A percentile compares a stretch with the other conserved stretches of the same genome.
phyloP scores from a whole-genome alignment of 208 protist genomes.

The Acanthamoeba polyphaga region DNA sequence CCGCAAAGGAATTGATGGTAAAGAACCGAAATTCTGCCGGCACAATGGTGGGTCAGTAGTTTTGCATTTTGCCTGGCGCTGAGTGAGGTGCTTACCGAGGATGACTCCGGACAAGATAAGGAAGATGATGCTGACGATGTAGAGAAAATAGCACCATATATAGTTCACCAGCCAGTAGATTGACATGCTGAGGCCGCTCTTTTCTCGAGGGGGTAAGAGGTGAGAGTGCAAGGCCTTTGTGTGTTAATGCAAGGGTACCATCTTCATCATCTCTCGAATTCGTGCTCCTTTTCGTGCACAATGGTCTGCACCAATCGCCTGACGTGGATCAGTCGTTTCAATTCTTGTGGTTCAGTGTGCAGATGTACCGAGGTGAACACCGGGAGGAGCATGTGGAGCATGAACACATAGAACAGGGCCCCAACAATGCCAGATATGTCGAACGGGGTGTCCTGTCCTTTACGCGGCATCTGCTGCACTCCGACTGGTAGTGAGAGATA shows the following conservation, averaged over 20 bases:
- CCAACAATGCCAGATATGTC: constrained; percentile 24
- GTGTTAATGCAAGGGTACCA: not conserved
- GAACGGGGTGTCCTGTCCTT: constrained; percentile 15
- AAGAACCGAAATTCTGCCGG: constrained; percentile 68
- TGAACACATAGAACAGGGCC: constrained; percentile 64
- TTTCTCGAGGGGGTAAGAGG: too few species aligned
- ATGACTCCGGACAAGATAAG: not conserved
- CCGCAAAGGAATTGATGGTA: constrained; percentile 6
- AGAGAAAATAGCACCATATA: constrained; percentile 72
- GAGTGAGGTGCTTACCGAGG: too few species aligned
- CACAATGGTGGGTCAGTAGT: too few species aligned
- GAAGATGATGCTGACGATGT: not conserved
- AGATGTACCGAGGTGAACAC: constrained; percentile 57
- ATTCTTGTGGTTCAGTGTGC: too few species aligned
- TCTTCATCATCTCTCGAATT: constrained; percentile 77
- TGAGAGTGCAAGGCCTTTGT: too few species aligned
- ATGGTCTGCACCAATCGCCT: constrained; percentile 7
- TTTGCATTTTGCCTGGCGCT: too few species aligned
- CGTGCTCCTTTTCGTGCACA: constrained; percentile 77
- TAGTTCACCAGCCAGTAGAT: constrained; percentile 78
- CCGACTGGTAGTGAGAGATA: not conserved
- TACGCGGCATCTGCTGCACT: constrained; percentile 7
- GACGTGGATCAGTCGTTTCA: too few species aligned
- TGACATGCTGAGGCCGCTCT: not conserved
- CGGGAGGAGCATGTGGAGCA: constrained; percentile 73